A percentile compares a stretch with the other conserved stretches of the same genome.
phyloP scores from a whole-genome alignment of 2,329 filamentous ascomycete genomes.

The Teratosphaeria zuluensis region DNA sequence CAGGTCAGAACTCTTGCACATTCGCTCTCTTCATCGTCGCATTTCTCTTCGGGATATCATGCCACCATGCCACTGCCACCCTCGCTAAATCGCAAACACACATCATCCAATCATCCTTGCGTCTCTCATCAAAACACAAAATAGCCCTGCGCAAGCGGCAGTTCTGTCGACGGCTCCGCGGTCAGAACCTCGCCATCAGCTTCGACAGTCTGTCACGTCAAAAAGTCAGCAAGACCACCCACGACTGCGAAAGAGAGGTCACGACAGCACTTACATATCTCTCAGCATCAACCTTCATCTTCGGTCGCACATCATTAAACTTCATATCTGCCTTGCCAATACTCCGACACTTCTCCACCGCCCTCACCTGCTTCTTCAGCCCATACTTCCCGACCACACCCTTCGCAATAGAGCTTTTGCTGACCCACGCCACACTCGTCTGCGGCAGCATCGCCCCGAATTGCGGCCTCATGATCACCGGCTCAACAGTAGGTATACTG shows the following conservation, averaged over 20 bases:
- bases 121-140: conserved; percentile 47
- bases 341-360: conserved; percentile 49
- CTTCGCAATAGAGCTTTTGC: conserved; percentile 55
- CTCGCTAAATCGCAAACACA: too few relatives aligned
- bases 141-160: conserved; percentile 70
- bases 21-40: too few relatives aligned
- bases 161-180: conserved; percentile 58
- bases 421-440: conserved; percentile 73
- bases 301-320: conserved; percentile 53
- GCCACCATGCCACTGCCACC: too few relatives aligned
- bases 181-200: conserved; percentile 68
- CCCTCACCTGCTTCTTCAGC: conserved; percentile 68
- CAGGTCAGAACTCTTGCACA: too few relatives aligned
- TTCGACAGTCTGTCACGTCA: conserved; percentile 51
- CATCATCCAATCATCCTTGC: too few relatives aligned
- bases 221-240: conserved; percentile 8
- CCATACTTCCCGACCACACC: conserved; percentile 63
- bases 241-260: not conserved
- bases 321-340: conserved; percentile 18
- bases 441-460: conserved; percentile 58
- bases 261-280: conserved; percentile 52
- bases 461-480: conserved; percentile 75
- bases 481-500: conserved; percentile 77
- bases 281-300: conserved; percentile 88
- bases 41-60: too few relatives aligned